A percentile compares a stretch with the other conserved stretches of the same genome.
phyloP scores from a whole-genome alignment of 768 basidiomycete genomes.

The Calocera cornea region DNA sequence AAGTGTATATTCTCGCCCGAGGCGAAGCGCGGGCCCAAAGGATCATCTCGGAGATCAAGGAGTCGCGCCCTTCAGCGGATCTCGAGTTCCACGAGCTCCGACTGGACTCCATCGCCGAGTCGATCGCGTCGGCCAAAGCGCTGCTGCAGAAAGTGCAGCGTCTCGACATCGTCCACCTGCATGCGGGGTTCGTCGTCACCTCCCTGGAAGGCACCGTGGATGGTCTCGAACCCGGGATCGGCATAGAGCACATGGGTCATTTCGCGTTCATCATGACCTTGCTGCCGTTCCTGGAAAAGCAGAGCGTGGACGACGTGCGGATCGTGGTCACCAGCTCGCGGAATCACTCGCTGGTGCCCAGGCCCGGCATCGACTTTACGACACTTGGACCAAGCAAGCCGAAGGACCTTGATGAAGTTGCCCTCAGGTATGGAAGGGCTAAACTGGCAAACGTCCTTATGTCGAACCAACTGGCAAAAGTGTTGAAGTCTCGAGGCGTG shows the following conservation, averaged over 20 bases:
- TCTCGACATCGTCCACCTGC: background rate
- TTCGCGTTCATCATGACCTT: conserved; percentile 1
- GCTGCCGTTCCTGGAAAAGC: conserved; percentile 1
- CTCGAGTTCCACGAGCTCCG: background rate
- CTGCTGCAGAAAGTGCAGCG: background rate
- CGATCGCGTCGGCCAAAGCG: background rate
- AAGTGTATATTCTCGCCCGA: background rate
- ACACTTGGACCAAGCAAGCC: background rate
- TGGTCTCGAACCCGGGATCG: background rate
- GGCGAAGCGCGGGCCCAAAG: background rate
- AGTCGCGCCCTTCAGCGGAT: background rate
- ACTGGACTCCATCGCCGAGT: background rate
- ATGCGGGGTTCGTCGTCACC: background rate
- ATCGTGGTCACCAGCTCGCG: background rate
- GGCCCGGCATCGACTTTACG: background rate
- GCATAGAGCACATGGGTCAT: background rate
- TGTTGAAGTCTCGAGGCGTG: background rate
- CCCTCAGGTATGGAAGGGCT: background rate
- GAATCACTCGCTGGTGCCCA: background rate
- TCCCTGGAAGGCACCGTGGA: background rate
- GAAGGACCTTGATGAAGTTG: background rate
- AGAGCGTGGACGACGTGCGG: background rate
- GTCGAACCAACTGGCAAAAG: background rate
- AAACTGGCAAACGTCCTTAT: background rate
- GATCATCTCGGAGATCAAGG: background rate